phyloP scores from a whole-genome alignment of 768 basidiomycete genomes.

The Mycena belliarum region DNA sequence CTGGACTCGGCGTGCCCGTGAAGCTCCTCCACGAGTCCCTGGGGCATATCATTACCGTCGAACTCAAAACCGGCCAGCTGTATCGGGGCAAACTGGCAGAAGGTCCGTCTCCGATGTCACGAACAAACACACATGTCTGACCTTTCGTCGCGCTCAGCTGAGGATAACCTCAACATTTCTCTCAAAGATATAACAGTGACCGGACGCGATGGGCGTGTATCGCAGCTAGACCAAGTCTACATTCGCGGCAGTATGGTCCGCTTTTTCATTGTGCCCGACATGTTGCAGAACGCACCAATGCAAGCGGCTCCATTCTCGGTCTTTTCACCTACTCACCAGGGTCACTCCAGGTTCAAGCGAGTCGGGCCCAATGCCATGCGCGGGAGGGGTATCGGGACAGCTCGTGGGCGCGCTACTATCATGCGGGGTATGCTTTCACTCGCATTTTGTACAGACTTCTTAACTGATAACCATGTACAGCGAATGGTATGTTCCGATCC shows the following conservation, averaged over 20 bases:
- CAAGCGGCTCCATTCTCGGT: slow-evolving; percentile 39
- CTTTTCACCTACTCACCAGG: slow-evolving; percentile 6
- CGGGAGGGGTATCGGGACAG: slow-evolving; percentile 98
- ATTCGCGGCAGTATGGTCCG: slow-evolving; percentile 97
- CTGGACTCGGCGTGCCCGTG: slow-evolving; percentile 90
- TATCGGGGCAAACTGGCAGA: slow-evolving; percentile 97
- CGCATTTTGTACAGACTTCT: slow-evolving; percentile 4
- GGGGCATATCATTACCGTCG: slow-evolving; percentile 96
- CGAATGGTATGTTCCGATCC: slow-evolving; percentile 61
- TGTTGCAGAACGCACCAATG: slow-evolving; percentile 99
- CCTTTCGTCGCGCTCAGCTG: slow-evolving; percentile 57
- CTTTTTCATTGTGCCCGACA: slow-evolving; percentile 99
- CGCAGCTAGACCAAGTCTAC: slow-evolving; percentile 98
- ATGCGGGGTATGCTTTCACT: slow-evolving; percentile 89
- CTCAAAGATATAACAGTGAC: slow-evolving; percentile 97
- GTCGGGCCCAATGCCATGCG: slow-evolving; percentile 98
- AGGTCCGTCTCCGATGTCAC: slow-evolving; percentile 52
- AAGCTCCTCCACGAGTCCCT: slow-evolving; percentile 96
- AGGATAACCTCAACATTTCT: slow-evolving; percentile 97
- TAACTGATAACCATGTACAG: slow-evolving; percentile 38
- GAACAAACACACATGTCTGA: background rate
- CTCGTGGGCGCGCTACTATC: slow-evolving; percentile 97
- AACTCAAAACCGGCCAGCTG: slow-evolving; percentile 95
- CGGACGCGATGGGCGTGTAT: slow-evolving; percentile 95
- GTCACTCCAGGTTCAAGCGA: slow-evolving; percentile 86